Evolutionary conservation across 768 basidiomycete genomes (phyloP).

Genomic region (Glaciozyma martinii): DNA sequence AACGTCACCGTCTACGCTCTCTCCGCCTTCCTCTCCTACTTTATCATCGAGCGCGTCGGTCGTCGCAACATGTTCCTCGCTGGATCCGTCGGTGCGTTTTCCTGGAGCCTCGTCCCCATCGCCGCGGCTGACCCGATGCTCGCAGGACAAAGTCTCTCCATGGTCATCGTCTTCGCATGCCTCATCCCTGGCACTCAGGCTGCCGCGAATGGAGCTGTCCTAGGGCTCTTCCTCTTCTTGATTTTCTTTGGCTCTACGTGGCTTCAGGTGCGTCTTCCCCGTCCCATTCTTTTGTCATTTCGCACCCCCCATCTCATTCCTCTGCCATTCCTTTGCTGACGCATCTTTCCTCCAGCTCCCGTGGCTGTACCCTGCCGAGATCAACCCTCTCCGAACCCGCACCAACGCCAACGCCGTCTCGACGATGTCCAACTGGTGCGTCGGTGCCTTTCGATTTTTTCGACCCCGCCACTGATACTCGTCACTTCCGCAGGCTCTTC

Average conservation of each 20-base stretch:
- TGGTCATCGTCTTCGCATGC: conserved; percentile 35
- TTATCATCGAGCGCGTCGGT: conserved; percentile 43
- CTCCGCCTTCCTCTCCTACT: conserved; percentile 35
- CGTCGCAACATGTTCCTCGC: conserved; percentile 44
- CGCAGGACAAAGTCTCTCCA: conserved; percentile 41
- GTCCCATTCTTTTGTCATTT: too few species aligned
- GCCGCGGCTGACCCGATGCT: neutral
- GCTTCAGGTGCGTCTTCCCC: conserved; percentile 52
- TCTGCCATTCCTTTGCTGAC: conserved; percentile 28
- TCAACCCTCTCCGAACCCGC: conserved; percentile 44
- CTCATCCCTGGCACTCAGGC: conserved; percentile 26
- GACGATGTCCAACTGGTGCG: conserved; percentile 40
- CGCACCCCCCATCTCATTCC: neutral
- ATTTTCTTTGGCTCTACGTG: conserved; percentile 62
- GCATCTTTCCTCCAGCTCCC: conserved; percentile 39
- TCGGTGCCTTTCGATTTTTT: neutral
- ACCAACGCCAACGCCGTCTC: conserved; percentile 44
- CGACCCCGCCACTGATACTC: neutral
- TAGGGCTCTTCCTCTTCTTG: conserved; percentile 61
- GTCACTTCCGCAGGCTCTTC: conserved; percentile 1
- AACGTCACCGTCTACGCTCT: conserved; percentile 40
- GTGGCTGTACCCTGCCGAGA: conserved; percentile 45
- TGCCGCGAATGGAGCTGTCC: conserved; percentile 42
- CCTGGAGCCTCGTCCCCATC: neutral
- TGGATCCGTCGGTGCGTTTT: conserved; percentile 35